Base-by-base conservation (phyloP, 148 eudicot genomes). In the Diospyros kaki region DNA sequence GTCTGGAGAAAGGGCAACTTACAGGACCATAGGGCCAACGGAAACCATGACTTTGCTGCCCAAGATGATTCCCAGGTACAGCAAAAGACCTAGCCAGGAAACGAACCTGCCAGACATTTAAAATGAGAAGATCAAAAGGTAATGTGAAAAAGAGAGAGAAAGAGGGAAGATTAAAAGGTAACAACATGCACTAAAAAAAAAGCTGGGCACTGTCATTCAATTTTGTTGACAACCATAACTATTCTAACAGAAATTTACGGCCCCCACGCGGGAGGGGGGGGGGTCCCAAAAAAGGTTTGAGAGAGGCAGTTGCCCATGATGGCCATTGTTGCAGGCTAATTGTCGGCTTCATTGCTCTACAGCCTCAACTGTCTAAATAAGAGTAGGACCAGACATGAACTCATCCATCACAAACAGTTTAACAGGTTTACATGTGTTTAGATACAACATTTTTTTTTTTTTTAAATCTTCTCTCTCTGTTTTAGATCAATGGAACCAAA, bases 1-100 rank as follows among this genome's bases (percentile, higher is more conserved):
- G 53, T 38, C 40, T 69, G 52, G n/a, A 61, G 28, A 74, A 15
- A 56, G 56, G 60, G 67, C 54, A 64, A 39, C 94, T 82, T 85
- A 96, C 99, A 74, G 99, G 93, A 53, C 99, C 99, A 89, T 88
- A 96, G 68, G 99, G 99, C 99, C 99, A 96, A 67, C 99, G 97
- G 67, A 87, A 96, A 75, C 99, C 98, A 82, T 96, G 89, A 86
- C 99, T 96, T 83, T 96, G 99, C 81, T 96, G 99, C 81, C 99
- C 99, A 81, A 96, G 91, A 88, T 96, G 99, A 84, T 96, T 91
- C 68, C 99, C 99, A 73, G 99, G 98, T 66, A 96, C 87, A 68
- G 83, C 98, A 86, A 96, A 96, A 15, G 99, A 96, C 81, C 98
- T 89, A 59, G 98, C 99, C 73, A 96, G 83, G 81, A 96, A 96